Evolutionary conservation across 495 filamentous ascomycete species (phyloP), one percentile per base, ranked within the genome.

Genomic region (Aspergillus homomorphus): DNA sequence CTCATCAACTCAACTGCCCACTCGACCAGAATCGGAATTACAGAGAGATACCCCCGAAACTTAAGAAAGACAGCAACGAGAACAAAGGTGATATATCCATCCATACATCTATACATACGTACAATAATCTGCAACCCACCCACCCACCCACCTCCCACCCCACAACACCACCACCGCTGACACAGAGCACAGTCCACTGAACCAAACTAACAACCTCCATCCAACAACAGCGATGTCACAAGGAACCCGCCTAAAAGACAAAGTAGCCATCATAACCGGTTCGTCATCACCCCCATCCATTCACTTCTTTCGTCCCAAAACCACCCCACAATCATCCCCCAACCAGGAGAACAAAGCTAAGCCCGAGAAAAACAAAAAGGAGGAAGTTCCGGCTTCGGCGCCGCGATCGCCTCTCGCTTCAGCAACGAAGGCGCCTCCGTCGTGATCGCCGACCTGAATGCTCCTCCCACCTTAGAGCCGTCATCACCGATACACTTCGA

Each of bases 221-320:
- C 15, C 51, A 2, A 8, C 45, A 53, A 41, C 51, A 46, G 16
- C 14, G 1, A 45, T 18, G 43, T 16, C 30, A 53, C 7, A 18
- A 53, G 66, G 70, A 45, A 60, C 68, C 16, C 64, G 73, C 60
- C 80, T 98, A 20, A 79, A 85, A 50, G 92, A 90, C 73, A 98
- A 97, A 77, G 96, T 96, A 74, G 90, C 90, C 70, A 86, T 98
- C 62, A 83, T 98, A 66, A 98, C 94, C 19, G 93, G 93, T 69
- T 43, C 16, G 63, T 54, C 5, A n/a, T n/a, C n/a, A n/a, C n/a
- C n/a, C 58, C 12, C 53, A 14, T 18, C 30, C 15, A 15, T 12
- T n/a, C 24, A n/a, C 8, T 45, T 38, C 24, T 22, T 10, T 38
- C 8, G 14, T 41, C 21, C 22, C 33, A 12, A 15, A 89, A 85